Evolutionary conservation across 2,329 filamentous ascomycete genomes (phyloP).

Genomic region (Allantophomopsis lycopodina): DNA sequence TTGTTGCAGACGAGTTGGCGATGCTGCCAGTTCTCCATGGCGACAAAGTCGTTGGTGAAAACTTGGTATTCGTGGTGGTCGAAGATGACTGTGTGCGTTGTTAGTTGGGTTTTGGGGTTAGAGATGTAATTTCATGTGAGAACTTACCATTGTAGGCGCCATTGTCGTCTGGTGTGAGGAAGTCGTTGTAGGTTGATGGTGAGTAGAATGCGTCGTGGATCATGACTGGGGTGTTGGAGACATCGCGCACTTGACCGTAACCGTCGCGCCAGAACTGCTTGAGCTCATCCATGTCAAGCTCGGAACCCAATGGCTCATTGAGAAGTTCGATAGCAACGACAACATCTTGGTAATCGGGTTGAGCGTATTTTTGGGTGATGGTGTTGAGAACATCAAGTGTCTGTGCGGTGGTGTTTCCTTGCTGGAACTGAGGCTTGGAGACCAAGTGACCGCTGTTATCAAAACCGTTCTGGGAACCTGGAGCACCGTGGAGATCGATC

Average conservation of each 20-base stretch:
- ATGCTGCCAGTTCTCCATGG: constrained; percentile 35
- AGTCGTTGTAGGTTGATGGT: constrained; percentile 44
- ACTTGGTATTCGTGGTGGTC: constrained; percentile 60
- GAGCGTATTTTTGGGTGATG: constrained; percentile 43
- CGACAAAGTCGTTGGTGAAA: constrained; percentile 37
- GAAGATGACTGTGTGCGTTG: constrained; percentile 23
- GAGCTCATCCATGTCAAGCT: constrained; percentile 19
- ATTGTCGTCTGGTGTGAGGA: constrained; percentile 34
- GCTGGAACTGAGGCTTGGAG: constrained; percentile 26
- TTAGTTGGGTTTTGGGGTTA: constrained; percentile 25
- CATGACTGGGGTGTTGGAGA: constrained; percentile 34
- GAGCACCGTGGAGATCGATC: constrained; percentile 43
- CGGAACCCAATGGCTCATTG: constrained; percentile 32
- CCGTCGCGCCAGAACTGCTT: constrained; percentile 32
- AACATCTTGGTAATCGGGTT: constrained; percentile 37
- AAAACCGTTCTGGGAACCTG: constrained; percentile 44
- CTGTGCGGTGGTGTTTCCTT: constrained; percentile 29
- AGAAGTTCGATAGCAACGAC: constrained; percentile 41
- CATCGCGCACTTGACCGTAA: constrained; percentile 28
- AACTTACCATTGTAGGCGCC: constrained; percentile 24
- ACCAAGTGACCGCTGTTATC: constrained; percentile 44
- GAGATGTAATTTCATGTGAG: too few species aligned
- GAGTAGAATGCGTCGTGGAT: constrained; percentile 42
- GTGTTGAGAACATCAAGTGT: constrained; percentile 41
- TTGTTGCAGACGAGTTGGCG: constrained; percentile 13